A percentile compares a stretch with the other conserved stretches of the same genome.
phyloP scores from a whole-genome alignment of 345 rosid species.

The Lenwebbia sp. region DNA sequence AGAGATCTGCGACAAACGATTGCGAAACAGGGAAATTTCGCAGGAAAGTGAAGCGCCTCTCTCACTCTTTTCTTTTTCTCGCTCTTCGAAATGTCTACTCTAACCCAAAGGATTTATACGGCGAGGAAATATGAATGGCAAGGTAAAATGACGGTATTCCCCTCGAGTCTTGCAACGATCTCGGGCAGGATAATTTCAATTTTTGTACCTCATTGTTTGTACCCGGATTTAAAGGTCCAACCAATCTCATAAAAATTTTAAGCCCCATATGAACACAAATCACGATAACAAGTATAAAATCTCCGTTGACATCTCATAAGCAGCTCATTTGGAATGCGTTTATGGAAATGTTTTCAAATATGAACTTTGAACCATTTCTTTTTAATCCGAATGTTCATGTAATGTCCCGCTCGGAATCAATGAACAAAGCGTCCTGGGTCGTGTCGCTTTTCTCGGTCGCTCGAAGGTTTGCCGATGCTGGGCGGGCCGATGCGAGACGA shows the following conservation, averaged over 20 bases:
- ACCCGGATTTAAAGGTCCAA: background rate
- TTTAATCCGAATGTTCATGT: too few species aligned
- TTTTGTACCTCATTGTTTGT: background rate
- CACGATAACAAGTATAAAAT: too few species aligned
- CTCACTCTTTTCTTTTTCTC: background rate
- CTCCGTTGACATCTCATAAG: background rate
- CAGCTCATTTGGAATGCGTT: background rate
- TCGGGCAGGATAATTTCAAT: background rate
- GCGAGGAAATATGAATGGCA: background rate
- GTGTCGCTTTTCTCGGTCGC: fast-evolving
- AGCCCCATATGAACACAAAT: background rate
- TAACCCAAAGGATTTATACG: background rate
- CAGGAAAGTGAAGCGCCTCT: background rate
- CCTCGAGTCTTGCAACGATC: too few species aligned
- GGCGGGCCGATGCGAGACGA: too few species aligned
- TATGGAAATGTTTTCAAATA: too few species aligned
- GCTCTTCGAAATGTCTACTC: too few species aligned
- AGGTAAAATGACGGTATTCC: background rate
- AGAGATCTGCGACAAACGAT: background rate
- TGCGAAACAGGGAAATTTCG: background rate
- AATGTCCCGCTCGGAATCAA: background rate
- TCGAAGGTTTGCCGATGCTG: background rate
- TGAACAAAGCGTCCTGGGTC: fast-evolving
- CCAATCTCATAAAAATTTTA: background rate
- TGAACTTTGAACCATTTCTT: too few species aligned